A percentile compares a stretch with the other conserved stretches of the same genome.
Evolutionary conservation across 2,329 filamentous ascomycete genomes (phyloP).

Genomic region (Fusarium phyllophilum): DNA sequence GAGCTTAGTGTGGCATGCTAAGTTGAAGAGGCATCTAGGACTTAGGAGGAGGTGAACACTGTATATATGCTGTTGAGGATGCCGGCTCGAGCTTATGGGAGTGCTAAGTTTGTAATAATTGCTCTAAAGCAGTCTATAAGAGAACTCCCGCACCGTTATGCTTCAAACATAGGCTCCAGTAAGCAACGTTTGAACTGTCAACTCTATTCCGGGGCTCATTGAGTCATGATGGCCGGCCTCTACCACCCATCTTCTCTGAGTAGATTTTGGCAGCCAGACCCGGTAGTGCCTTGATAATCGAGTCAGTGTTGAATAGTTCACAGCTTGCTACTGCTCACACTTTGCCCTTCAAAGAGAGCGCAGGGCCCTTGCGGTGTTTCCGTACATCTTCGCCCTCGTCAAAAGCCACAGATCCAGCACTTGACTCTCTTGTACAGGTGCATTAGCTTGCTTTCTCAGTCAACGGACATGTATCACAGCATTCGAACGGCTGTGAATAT

Average conservation of each 20-base stretch:
- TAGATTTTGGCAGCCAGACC: background rate
- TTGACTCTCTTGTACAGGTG: background rate
- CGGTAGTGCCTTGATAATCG: background rate
- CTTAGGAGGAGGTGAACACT: background rate
- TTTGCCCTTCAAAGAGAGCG: background rate
- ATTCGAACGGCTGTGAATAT: conserved; percentile 15
- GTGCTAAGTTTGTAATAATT: background rate
- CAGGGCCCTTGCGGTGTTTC: background rate
- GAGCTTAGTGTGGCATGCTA: background rate
- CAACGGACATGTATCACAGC: conserved; percentile 32
- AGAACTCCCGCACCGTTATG: background rate
- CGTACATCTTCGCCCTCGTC: background rate
- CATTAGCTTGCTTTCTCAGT: background rate
- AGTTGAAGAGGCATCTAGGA: background rate
- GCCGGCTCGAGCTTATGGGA: background rate
- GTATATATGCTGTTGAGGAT: background rate
- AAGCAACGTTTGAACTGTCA: conserved; percentile 2
- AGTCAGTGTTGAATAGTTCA: background rate
- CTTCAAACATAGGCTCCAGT: background rate
- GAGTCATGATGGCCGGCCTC: conserved; percentile 9
- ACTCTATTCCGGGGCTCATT: background rate
- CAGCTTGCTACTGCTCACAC: background rate
- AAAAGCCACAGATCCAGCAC: conserved; percentile 1
- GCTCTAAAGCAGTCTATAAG: background rate
- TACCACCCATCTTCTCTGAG: conserved; percentile 5